Percentiles rank a stretch among this genome's conserved stretches.
phyloP scores from a whole-genome alignment of 2,329 filamentous ascomycete genomes.

The Macrophomina pseudophaseolina region DNA sequence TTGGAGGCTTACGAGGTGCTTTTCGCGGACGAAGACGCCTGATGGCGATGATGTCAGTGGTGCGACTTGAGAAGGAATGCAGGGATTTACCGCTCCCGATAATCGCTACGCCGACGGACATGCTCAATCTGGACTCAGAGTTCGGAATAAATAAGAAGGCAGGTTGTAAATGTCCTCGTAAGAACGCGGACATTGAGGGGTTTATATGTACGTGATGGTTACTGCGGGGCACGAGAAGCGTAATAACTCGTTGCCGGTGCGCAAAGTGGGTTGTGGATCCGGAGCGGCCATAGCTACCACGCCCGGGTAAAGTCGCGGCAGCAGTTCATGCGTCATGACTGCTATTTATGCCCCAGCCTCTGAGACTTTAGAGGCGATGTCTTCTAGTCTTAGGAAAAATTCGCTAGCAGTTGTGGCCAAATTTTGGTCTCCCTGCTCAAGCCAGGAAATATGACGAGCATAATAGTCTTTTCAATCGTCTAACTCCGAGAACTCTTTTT shows the following conservation, averaged over 20 bases:
- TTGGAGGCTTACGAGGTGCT: constrained; percentile 60
- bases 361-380: not conserved
- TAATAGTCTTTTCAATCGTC: too few relatives aligned
- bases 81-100: constrained; percentile 58
- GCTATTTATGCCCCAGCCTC: not conserved
- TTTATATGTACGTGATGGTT: not conserved
- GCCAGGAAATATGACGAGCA: too few relatives aligned
- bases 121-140: constrained; percentile 4
- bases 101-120: constrained; percentile 62
- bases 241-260: not conserved
- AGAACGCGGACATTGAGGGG: not conserved
- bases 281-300: not conserved
- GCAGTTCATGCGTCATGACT: not conserved
- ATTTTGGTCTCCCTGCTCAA: not conserved
- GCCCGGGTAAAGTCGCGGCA: not conserved
- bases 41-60: constrained; percentile 5
- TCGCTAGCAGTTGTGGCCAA: not conserved
- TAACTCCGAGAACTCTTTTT: too few relatives aligned
- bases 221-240: constrained; percentile 8
- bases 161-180: not conserved
- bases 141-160: too few relatives aligned
- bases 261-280: not conserved
- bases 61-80: not conserved
- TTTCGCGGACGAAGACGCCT: constrained; percentile 64
- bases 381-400: not conserved